Conservation (phyloP, 768 basidiomycete genomes). For the Sistotremastrum niveocremeum region DNA sequence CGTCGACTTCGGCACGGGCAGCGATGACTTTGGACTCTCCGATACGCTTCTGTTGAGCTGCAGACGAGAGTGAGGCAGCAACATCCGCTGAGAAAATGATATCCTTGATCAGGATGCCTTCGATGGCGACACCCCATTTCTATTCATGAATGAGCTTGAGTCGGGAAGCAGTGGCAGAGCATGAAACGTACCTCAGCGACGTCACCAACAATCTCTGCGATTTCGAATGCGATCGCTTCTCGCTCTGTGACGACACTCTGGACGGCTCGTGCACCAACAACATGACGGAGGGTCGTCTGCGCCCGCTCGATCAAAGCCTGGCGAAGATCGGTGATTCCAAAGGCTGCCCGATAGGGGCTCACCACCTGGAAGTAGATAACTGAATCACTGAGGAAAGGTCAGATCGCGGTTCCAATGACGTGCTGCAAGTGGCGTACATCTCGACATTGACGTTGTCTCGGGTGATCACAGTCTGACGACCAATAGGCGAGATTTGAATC, state of each 20-base stretch:
- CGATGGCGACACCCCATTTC: conserved; percentile 95
- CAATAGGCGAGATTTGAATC: conserved; percentile 86
- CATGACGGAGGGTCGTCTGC: conserved; percentile 93
- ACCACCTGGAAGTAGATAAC: conserved; percentile 88
- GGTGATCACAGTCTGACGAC: conserved; percentile 82
- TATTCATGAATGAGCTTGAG: conserved; percentile 1
- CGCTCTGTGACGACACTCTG: conserved; percentile 95
- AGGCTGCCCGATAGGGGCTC: conserved; percentile 87
- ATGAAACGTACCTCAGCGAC: conserved; percentile 42
- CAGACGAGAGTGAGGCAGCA: conserved; percentile 81
- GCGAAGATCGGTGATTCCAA: conserved; percentile 83
- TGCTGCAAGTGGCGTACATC: conserved; percentile 37
- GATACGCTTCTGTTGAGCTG: conserved; percentile 93
- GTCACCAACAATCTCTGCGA: conserved; percentile 90
- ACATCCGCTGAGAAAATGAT: conserved; percentile 89
- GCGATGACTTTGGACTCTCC: conserved; percentile 96
- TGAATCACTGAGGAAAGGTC: conserved; percentile 46
- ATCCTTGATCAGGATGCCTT: conserved; percentile 91
- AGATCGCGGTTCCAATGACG: background rate
- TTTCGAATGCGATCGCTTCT: conserved; percentile 91
- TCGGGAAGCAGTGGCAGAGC: background rate
- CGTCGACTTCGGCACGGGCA: conserved; percentile 89
- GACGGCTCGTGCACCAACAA: conserved; percentile 90
- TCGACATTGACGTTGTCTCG: conserved; percentile 94
- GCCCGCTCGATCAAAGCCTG: conserved; percentile 74